Conservation (phyloP, 1,284 basidiomycete genomes). For the Rhodotorula sp. region DNA sequence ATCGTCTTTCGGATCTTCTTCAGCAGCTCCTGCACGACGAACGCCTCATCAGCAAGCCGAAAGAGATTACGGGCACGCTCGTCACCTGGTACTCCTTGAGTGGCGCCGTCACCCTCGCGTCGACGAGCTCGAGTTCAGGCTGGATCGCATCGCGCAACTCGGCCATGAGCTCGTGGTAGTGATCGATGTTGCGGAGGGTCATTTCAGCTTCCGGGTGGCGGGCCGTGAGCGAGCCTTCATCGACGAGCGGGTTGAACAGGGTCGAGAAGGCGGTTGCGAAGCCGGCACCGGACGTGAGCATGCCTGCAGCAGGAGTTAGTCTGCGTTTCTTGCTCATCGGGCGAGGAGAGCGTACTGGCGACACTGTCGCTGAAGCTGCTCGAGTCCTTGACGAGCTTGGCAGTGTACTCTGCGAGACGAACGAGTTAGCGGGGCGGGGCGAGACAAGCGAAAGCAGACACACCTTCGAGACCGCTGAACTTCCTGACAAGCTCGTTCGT, state of each 20-base stretch:
- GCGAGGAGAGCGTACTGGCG: conserved; percentile 59
- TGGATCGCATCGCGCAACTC: conserved; percentile 70
- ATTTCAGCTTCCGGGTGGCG: conserved; percentile 75
- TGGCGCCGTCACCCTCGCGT: conserved; percentile 78
- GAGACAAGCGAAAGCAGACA: neutral
- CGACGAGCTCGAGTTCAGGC: conserved; percentile 94
- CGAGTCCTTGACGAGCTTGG: conserved; percentile 89
- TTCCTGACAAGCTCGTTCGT: conserved; percentile 36
- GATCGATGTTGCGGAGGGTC: conserved; percentile 74
- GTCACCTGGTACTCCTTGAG: conserved; percentile 74
- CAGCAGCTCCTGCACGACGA: conserved; percentile 58
- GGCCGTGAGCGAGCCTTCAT: conserved; percentile 58
- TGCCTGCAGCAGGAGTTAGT: conserved; percentile 54
- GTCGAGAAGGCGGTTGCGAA: conserved; percentile 74
- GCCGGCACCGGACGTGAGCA: conserved; percentile 74
- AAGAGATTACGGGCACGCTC: too few species aligned
- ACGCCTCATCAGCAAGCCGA: too few species aligned
- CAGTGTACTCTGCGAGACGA: conserved; percentile 71
- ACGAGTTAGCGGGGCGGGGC: neutral
- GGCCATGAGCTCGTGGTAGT: conserved; percentile 72
- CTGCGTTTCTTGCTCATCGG: neutral
- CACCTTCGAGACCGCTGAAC: conserved; percentile 35
- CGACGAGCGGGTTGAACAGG: conserved; percentile 71
- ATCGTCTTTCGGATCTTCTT: conserved; percentile 91
- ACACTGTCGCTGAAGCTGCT: conserved; percentile 83